These are phyloP conservation scores for Penicillium ucsense DNA, from an alignment of 495 filamentous ascomycete species.

Conservation along the genomic window DNA sequence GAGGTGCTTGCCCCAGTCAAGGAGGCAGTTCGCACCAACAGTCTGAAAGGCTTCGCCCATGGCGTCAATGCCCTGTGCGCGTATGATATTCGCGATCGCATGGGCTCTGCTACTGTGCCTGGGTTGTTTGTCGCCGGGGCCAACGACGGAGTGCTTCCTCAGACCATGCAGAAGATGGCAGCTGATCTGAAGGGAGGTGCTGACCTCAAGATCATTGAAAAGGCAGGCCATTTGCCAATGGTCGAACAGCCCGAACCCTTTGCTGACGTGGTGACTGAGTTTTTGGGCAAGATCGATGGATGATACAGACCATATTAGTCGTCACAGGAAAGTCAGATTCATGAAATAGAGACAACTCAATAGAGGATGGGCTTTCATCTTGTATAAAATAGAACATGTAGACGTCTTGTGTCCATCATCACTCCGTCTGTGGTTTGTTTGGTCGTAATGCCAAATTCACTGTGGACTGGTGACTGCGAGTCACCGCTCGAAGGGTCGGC, in stretches of 20 bases:
- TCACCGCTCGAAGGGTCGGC: too few relatives aligned
- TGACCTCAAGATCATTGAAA: conserved; percentile 49
- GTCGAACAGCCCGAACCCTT: conserved; percentile 61
- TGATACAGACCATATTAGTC: background rate
- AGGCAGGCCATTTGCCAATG: conserved; percentile 76
- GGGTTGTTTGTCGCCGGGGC: conserved; percentile 61
- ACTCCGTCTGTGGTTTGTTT: too few relatives aligned
- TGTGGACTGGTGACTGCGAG: too few relatives aligned
- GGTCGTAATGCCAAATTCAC: too few relatives aligned
- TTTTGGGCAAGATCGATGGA: conserved; percentile 31
- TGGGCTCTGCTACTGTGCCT: conserved; percentile 48
- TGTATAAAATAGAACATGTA: too few relatives aligned
- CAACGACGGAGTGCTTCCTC: conserved; percentile 63
- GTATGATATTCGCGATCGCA: conserved; percentile 59
- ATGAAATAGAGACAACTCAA: too few relatives aligned
- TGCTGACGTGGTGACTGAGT: conserved; percentile 47
- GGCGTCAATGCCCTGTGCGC: conserved; percentile 63
- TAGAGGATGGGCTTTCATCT: too few relatives aligned
- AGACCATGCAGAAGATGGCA: conserved; percentile 68
- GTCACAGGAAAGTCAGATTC: too few relatives aligned
- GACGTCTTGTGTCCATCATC: too few relatives aligned
- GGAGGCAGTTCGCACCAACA: conserved; percentile 52
- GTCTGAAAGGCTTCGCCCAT: conserved; percentile 58
- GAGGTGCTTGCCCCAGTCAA: conserved; percentile 43
- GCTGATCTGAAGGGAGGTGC: conserved; percentile 42